Evolutionary conservation across 192 early-diverging fungal genomes (phyloP).

Genomic region (Coemansia sp.): DNA sequence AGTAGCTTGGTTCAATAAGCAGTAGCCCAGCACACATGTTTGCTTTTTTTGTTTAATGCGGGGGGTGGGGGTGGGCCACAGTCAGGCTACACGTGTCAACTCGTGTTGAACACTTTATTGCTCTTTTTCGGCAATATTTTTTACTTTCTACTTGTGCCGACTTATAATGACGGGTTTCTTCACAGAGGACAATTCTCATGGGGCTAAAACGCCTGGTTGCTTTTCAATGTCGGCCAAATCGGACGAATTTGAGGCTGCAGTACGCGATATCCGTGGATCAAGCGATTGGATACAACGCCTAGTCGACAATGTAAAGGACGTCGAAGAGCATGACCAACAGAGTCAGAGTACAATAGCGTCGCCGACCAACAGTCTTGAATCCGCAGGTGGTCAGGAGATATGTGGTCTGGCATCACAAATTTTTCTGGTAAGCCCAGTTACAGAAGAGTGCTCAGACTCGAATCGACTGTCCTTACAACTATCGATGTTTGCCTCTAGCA

Average conservation of each 20-base stretch:
- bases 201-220: background rate
- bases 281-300: constrained; percentile 29
- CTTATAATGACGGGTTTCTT: background rate
- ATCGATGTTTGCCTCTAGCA: background rate
- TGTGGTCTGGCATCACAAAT: background rate
- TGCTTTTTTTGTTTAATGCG: background rate
- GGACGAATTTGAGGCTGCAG: constrained; percentile 14
- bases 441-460: background rate
- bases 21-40: background rate
- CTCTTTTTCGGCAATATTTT: background rate
- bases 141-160: background rate
- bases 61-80: background rate
- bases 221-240: background rate
- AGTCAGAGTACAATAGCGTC: background rate
- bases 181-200: background rate
- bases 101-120: background rate
- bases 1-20: background rate
- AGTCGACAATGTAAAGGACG: background rate
- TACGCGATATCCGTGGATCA: constrained; percentile 22
- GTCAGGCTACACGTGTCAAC: constrained; percentile 2
- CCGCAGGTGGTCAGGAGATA: background rate
- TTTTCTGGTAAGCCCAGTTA: background rate
- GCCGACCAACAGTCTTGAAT: background rate
- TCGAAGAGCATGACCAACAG: background rate
- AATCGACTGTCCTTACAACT: background rate